These are phyloP conservation scores for Aspergillus sclerotiicarbonarius DNA, from an alignment of 495 filamentous ascomycete species.

Conservation along the genomic window DNA sequence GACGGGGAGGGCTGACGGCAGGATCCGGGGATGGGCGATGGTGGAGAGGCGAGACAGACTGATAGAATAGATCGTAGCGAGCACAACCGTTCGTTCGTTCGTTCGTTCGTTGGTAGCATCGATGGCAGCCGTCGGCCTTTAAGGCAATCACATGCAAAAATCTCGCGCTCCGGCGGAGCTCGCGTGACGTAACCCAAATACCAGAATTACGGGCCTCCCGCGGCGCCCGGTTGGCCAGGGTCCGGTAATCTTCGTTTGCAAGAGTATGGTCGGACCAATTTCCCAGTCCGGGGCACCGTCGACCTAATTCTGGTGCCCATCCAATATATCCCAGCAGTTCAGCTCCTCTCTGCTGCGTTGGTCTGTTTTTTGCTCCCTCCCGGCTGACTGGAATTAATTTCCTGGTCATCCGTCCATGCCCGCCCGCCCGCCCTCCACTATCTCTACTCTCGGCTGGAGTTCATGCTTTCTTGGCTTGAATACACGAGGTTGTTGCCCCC, in stretches of 20 bases:
- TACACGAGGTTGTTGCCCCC: slow-evolving; percentile 3
- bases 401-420: neutral
- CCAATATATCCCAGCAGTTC: neutral
- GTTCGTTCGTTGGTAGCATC: neutral
- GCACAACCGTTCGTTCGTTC: neutral
- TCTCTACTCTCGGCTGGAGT: neutral
- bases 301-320: neutral
- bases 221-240: neutral
- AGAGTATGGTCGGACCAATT: slow-evolving; percentile 14
- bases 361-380: slow-evolving; percentile 36
- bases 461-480: neutral
- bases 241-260: slow-evolving; percentile 5
- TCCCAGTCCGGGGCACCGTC: slow-evolving; percentile 7
- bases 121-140: slow-evolving; percentile 19
- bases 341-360: slow-evolving; percentile 38
- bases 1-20: slow-evolving; percentile 16
- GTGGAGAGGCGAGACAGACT: slow-evolving; percentile 11
- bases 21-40: slow-evolving; percentile 25
- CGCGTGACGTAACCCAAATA: slow-evolving; percentile 42
- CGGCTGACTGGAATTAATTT: neutral
- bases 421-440: neutral
- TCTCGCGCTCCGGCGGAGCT: slow-evolving; percentile 17
- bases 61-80: neutral
- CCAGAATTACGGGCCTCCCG: slow-evolving; percentile 24
- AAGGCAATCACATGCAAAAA: slow-evolving; percentile 44